These are phyloP conservation scores for Pestalotiopsis sp. DNA, from an alignment of 2,329 filamentous ascomycete genomes.

Conservation along the genomic window DNA sequence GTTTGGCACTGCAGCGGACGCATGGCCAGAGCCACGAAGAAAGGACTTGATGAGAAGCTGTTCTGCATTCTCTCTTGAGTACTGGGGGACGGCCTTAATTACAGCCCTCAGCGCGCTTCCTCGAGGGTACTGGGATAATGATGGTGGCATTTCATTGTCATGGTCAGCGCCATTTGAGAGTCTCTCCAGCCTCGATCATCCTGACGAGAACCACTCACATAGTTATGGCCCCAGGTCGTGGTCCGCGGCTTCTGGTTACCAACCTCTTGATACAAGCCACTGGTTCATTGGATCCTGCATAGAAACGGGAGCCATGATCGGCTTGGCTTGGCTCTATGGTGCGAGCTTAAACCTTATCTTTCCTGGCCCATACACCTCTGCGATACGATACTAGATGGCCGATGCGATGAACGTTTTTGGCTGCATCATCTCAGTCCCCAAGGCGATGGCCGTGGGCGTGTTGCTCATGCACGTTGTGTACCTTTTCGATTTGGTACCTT, in stretches of 20 bases:
- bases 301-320: not conserved
- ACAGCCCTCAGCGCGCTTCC: not conserved
- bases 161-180: not conserved
- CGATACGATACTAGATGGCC: not conserved
- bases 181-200: not conserved
- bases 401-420: not conserved
- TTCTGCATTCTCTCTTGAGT: not conserved
- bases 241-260: not conserved
- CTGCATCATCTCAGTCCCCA: not conserved
- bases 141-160: not conserved
- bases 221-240: not conserved
- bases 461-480: not conserved
- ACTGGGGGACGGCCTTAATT: not conserved
- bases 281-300: not conserved
- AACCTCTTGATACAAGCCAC: not conserved
- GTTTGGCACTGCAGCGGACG: not conserved
- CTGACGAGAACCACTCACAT: not conserved
- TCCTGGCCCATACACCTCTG: not conserved
- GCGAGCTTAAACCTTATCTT: not conserved
- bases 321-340: not conserved
- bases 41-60: not conserved
- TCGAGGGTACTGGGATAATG: not conserved
- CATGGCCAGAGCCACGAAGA: not conserved
- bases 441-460: not conserved
- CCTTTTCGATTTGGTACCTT: not conserved